Evolutionary conservation across 2,329 filamentous ascomycete species (phyloP).

Genomic region (Fusarium sulawesiense): DNA sequence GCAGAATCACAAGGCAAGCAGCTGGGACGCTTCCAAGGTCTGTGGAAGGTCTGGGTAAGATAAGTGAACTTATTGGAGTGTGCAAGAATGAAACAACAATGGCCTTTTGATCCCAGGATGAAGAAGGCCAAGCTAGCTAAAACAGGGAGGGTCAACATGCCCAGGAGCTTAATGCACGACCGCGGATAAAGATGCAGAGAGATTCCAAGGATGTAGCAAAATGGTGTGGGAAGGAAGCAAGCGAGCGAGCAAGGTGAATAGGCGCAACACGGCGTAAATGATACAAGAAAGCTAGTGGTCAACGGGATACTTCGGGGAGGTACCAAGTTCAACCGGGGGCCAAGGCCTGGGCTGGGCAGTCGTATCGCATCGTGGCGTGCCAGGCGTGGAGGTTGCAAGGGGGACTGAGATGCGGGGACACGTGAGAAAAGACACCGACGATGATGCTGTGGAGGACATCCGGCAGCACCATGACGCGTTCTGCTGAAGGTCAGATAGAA

Average conservation of each 20-base stretch:
- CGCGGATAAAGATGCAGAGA: slow-evolving; percentile 45
- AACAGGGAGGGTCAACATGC: slow-evolving; percentile 44
- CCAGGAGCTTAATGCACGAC: slow-evolving; percentile 43
- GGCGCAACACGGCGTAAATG: slow-evolving; percentile 29
- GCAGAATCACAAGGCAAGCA: slow-evolving; percentile 32
- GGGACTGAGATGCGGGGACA: slow-evolving; percentile 47
- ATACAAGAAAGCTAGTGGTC: slow-evolving; percentile 21
- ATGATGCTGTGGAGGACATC: slow-evolving; percentile 41
- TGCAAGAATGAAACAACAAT: slow-evolving; percentile 29
- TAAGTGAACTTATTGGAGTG: slow-evolving; percentile 32
- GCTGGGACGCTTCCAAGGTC: slow-evolving; percentile 25
- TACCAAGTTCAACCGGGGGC: slow-evolving; percentile 37
- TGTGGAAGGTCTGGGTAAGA: slow-evolving; percentile 32
- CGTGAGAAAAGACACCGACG: slow-evolving; percentile 39
- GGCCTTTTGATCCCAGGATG: slow-evolving; percentile 34
- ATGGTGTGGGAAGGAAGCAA: slow-evolving; percentile 43
- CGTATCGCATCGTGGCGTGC: slow-evolving; percentile 43
- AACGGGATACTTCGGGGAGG: slow-evolving; percentile 31
- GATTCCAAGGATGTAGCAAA: slow-evolving; percentile 37
- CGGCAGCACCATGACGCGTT: slow-evolving; percentile 44
- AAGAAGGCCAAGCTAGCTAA: slow-evolving; percentile 37
- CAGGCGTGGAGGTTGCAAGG: slow-evolving; percentile 43
- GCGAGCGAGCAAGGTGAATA: slow-evolving; percentile 15
- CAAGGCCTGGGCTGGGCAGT: slow-evolving; percentile 39
- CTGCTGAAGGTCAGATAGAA: slow-evolving; percentile 19